Conservation (phyloP, 352 stramenopile genomes). For the Phytophthora fragariaefolia region DNA sequence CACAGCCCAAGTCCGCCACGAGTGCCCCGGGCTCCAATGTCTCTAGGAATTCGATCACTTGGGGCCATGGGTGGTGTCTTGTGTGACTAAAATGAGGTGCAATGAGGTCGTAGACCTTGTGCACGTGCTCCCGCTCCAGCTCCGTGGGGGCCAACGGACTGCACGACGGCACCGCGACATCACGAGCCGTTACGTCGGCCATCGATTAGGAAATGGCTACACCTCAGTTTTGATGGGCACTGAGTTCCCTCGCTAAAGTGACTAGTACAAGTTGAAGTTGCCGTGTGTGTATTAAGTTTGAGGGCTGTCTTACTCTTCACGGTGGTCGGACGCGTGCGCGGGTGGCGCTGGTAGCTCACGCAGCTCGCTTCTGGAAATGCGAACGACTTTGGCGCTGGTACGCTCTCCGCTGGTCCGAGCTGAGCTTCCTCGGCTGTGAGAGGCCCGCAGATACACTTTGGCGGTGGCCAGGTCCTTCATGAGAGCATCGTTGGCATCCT, state of each 20-base stretch:
- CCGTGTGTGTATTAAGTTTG: conserved; percentile 1
- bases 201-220: conserved; percentile 27
- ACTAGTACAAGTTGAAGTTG: conserved; percentile 25
- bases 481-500: conserved; percentile 74
- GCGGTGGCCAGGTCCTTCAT: conserved; percentile 80
- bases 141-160: conserved; percentile 50
- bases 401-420: conserved; percentile 27
- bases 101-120: conserved; percentile 88
- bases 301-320: conserved; percentile 5
- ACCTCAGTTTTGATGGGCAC: neutral
- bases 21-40: conserved; percentile 54
- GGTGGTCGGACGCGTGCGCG: conserved; percentile 32
- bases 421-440: conserved; percentile 45
- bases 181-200: conserved; percentile 9
- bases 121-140: conserved; percentile 81
- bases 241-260: conserved; percentile 23
- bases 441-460: conserved; percentile 71
- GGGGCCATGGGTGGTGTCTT: conserved; percentile 81
- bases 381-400: conserved; percentile 52
- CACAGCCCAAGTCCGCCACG: conserved; percentile 81
- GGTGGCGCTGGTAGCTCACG: conserved; percentile 57
- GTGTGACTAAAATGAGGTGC: conserved; percentile 86
- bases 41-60: conserved; percentile 70
- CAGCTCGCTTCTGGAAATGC: conserved; percentile 71
- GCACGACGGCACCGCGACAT: conserved; percentile 4